Base-by-base conservation (phyloP, 2,329 filamentous ascomycete species). In the Karstenula rhodostoma region DNA sequence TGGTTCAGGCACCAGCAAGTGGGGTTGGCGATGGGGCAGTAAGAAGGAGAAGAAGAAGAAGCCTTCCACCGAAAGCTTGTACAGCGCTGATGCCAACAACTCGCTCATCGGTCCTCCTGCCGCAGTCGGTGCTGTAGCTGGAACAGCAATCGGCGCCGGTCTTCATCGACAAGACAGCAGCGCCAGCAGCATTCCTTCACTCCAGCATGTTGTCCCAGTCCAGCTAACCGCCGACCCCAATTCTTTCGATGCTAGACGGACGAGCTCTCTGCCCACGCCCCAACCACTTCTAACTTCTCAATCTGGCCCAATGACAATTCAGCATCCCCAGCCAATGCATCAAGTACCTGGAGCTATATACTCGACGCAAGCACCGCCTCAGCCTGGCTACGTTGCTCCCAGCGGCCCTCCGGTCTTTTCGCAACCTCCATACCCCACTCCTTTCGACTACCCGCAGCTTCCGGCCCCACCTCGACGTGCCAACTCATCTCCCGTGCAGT, bases 301-400 rank as follows among this genome's bases (percentile, higher is more conserved):
- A 35, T 72, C 73, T 9, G 74, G 70, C 81, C 83, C 87, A 0
- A 84, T 93, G 33, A 88, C 89, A 12, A 83, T 97, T n/a, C 90
- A 95, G 74, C 92, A 96, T 69, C 94, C 94, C 2, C 90, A 93
- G 67, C 94, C 94, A 2, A 85, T 92, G 60, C 83, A 86, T 2
- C 92, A 91, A 0, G 87, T 96, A 2, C 89, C 89, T 40, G 85
- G 86, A 62, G 86, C 86, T 19, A 84, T 94, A 1, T 91, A 92
- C 68, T 84, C 79, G 22, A 78, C 78, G 4, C 80, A 83, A 61
- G 73, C 76, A 13, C 72, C 77, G 12, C 67, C 76, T 17, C 77
- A 78, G 29, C 59, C 78, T 43, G 71, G 74, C 6, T 82, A 83
- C 62, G 72, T 67, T 43, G 77, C 78, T 23, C 79, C 81, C 10